Conservation (phyloP, 805 yeast species). For the Pichia cephalocereana region DNA sequence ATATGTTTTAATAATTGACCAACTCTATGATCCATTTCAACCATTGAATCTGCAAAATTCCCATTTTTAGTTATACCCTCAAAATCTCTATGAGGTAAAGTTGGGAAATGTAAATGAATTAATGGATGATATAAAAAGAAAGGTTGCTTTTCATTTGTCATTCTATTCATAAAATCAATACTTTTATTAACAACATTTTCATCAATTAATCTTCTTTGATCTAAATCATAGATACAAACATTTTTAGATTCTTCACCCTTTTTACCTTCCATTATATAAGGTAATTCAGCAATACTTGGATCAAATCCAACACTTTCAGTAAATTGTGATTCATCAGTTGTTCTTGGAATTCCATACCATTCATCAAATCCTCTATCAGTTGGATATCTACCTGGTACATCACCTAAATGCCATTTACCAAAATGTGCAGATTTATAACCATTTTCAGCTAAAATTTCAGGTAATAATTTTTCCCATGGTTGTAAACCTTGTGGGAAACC, state of each 20-base stretch:
- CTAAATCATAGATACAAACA: too few relatives aligned
- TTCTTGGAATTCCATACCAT: too few relatives aligned
- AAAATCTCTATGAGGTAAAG: neutral
- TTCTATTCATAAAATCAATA: neutral
- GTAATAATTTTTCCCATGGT: neutral
- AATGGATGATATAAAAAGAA: neutral
- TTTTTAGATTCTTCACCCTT: too few relatives aligned
- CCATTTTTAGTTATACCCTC: neutral
- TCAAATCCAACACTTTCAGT: too few relatives aligned
- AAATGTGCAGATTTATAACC: neutral
- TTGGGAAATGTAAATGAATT: neutral
- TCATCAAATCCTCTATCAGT: too few relatives aligned
- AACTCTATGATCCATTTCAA: neutral
- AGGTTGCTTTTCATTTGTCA: neutral
- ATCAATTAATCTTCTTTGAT: neutral
- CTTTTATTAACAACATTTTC: neutral
- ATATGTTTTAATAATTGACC: neutral
- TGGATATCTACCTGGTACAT: too few relatives aligned
- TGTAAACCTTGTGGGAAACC: neutral
- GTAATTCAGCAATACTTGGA: too few relatives aligned
- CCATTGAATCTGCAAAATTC: constrained; percentile 1
- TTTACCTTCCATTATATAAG: too few relatives aligned
- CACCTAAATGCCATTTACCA: neutral
- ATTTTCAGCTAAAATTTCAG: neutral
- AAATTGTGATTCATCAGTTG: too few relatives aligned